Evolutionary conservation across 495 filamentous ascomycete genomes (phyloP), one percentile per base, ranked within the genome.

Genomic region (Recurvomyces mirabilis): DNA sequence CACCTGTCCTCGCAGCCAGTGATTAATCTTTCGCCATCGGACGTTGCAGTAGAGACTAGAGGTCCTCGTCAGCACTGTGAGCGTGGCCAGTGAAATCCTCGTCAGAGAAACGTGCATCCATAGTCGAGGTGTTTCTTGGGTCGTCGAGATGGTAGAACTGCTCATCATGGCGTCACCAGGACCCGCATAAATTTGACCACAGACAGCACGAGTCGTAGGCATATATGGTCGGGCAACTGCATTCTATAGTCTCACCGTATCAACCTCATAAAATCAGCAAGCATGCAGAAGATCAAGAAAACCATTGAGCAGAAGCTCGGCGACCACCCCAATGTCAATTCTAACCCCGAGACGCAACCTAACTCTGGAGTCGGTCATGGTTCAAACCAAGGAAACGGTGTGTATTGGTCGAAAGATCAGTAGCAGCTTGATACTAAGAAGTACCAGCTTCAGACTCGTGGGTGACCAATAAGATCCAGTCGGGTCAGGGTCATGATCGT

Each of bases 291-390:
- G 11, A 38, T 47, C 44, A 47, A 37, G 28, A 30, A 40, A 15
- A 47, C 34, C 13, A 33, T 47, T 21, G 44, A 47, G 20, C 14
- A 22, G 24, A 47, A 47, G 23, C 44, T 47, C n/a, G 44, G 44
- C 17, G 44, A 47, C 44, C 44, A 47, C 18, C 35, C 34, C 5
- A 47, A 47, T 36, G 44, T 33, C 19, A 39, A 26, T 14, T 17
- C 22, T 23, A 25, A 47, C 20, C 23, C 35, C 14, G 24, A 22
- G 17, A 25, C 41, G 1, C 22, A 39, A 14, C 44, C 44, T 3
- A 26, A 13, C 18, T 39, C 33, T 6, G 44, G 44, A 23, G 26
- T 18, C n/a, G 44, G 44, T 17, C 19, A 36, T 13, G 44, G 34
- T 7, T 26, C 36, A 4, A 47, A 47, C 36, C 23, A 47, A 10